Percentiles rank a stretch among this genome's conserved stretches.
Evolutionary conservation across 768 basidiomycete species (phyloP).

Genomic region (Fistulinella prunicolor): DNA sequence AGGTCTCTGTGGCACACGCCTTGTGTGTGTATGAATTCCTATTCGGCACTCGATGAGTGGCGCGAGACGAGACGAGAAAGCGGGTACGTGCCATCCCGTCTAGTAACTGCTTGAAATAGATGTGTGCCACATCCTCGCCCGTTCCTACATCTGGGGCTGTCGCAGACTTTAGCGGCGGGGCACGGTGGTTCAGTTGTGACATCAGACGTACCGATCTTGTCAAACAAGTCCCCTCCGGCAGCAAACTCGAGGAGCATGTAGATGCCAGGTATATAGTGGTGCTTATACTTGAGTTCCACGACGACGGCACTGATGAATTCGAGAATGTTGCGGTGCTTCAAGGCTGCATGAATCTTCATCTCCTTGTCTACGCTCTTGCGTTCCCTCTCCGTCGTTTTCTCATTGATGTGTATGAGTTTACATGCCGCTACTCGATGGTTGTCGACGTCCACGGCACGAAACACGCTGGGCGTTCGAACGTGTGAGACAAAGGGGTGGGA

Average conservation of each 20-base stretch:
- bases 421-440: slow-evolving; percentile 77
- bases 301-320: slow-evolving; percentile 78
- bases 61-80: neutral
- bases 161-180: neutral
- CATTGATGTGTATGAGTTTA: slow-evolving; percentile 71
- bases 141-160: slow-evolving; percentile 89
- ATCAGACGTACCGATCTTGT: slow-evolving; percentile 83
- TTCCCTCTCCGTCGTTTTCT: slow-evolving; percentile 60
- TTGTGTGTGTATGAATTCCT: slow-evolving; percentile 83
- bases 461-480: slow-evolving; percentile 56
- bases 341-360: slow-evolving; percentile 78
- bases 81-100: slow-evolving; percentile 66
- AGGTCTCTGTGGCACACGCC: slow-evolving; percentile 96
- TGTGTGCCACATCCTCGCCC: slow-evolving; percentile 81
- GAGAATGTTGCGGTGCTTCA: slow-evolving; percentile 79
- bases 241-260: slow-evolving; percentile 95
- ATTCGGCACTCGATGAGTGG: neutral
- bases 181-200: neutral
- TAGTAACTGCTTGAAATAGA: slow-evolving; percentile 85
- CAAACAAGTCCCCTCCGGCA: slow-evolving; percentile 92
- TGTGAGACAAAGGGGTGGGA: neutral
- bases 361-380: slow-evolving; percentile 88
- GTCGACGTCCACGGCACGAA: slow-evolving; percentile 69
- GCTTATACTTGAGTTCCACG: slow-evolving; percentile 60
- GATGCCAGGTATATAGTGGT: slow-evolving; percentile 69